Percentiles rank a stretch among this genome's conserved stretches.
These are phyloP conservation scores for Diplodia corticola DNA, from an alignment of 2,329 filamentous ascomycete genomes.

Conservation along the genomic window DNA sequence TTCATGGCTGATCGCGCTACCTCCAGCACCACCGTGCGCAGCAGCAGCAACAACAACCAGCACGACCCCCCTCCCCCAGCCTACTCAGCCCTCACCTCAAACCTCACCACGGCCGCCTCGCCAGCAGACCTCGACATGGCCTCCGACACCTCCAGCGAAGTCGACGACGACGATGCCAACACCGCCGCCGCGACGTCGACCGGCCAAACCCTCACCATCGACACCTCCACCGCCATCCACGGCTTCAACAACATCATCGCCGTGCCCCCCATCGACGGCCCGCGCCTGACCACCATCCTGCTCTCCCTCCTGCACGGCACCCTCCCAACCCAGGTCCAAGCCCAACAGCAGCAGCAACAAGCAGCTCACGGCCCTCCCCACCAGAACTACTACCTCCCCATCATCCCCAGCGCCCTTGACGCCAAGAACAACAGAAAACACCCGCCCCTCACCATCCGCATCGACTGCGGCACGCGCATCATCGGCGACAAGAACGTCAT, in stretches of 20 bases:
- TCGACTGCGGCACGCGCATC: slow-evolving; percentile 29
- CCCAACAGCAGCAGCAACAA: slow-evolving; percentile 3
- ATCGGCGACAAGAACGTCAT: slow-evolving; percentile 47
- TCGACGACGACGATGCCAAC: slow-evolving; percentile 18
- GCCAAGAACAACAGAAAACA: neutral
- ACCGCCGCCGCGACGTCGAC: too few species aligned
- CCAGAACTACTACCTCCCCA: neutral
- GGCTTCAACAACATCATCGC: slow-evolving; percentile 54
- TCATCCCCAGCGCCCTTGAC: neutral
- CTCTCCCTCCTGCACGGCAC: slow-evolving; percentile 47
- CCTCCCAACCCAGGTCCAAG: slow-evolving; percentile 23
- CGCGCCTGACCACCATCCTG: slow-evolving; percentile 48
- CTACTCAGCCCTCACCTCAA: neutral
- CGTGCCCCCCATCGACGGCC: slow-evolving; percentile 44
- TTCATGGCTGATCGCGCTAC: slow-evolving; percentile 9
- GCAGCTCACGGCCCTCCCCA: neutral
- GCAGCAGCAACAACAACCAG: neutral
- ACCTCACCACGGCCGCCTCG: neutral
- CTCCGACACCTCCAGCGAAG: slow-evolving; percentile 2
- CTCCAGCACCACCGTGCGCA: slow-evolving; percentile 8
- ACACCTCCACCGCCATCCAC: slow-evolving; percentile 49
- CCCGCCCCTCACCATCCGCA: slow-evolving; percentile 6
- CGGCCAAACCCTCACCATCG: slow-evolving; percentile 47
- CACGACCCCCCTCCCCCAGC: neutral
- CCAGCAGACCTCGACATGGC: neutral